These are phyloP conservation scores for Nepenthes mirabilis DNA, from an alignment of 148 eudicot genomes.

Conservation along the genomic window DNA sequence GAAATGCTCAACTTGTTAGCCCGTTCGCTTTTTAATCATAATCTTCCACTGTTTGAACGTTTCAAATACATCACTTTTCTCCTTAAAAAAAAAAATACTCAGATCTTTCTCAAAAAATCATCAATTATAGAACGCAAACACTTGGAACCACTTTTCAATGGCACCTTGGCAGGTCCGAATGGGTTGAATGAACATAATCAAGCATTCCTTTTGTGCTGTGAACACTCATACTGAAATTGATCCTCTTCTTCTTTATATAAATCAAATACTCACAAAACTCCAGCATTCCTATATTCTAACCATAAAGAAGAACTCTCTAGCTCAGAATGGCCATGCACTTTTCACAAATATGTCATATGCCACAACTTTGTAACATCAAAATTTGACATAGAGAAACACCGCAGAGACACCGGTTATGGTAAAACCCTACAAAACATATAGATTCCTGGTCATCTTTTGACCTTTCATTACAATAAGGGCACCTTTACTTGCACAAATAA, in stretches of 20 bases:
- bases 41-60: constrained; percentile 1
- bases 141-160: background rate
- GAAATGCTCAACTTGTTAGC: background rate
- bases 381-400: no score
- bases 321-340: background rate
- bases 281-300: background rate
- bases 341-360: constrained; percentile 3
- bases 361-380: background rate
- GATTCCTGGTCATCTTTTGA: no score
- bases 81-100: background rate
- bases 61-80: background rate
- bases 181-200: constrained; percentile 9
- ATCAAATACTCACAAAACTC: background rate
- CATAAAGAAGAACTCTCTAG: background rate
- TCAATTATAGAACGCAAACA: constrained; percentile 3
- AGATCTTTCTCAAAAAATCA: constrained; percentile 2
- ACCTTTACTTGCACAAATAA: no score
- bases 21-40: constrained; percentile 1
- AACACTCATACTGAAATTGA: background rate
- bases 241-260: background rate
- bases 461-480: no score
- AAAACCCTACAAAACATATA: no score
- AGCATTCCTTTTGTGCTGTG: constrained; percentile 4
- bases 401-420: no score
- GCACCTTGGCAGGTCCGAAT: constrained; percentile 5